phyloP scores from a whole-genome alignment of 768 basidiomycete species.

The Clitopilus hobsonii region DNA sequence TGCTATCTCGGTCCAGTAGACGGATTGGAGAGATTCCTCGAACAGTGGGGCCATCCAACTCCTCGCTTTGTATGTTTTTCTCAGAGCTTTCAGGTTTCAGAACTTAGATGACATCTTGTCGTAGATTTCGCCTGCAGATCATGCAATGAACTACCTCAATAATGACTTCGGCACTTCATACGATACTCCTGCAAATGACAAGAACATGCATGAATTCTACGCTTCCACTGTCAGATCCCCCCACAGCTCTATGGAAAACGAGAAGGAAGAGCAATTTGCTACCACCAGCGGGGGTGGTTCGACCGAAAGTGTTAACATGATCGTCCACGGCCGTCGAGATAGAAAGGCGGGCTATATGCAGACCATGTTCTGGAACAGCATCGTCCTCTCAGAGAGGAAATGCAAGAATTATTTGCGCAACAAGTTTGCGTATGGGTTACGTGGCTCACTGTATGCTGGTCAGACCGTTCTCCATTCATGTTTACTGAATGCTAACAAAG shows the following conservation, averaged over 20 bases:
- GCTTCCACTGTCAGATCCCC: constrained; percentile 14
- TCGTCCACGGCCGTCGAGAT: no score
- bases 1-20: constrained; percentile 40
- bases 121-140: constrained; percentile 49
- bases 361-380: neutral
- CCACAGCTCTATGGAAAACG: neutral
- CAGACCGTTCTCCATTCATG: constrained; percentile 6
- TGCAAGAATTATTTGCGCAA: constrained; percentile 48
- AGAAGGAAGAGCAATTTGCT: neutral
- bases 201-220: constrained; percentile 31
- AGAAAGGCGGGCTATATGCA: neutral
- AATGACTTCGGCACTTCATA: constrained; percentile 31
- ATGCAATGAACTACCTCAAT: constrained; percentile 55
- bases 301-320: no score
- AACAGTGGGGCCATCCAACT: constrained; percentile 33
- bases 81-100: neutral
- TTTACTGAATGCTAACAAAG: neutral
- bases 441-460: constrained; percentile 51
- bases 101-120: constrained; percentile 20
- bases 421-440: constrained; percentile 52
- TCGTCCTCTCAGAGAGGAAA: constrained; percentile 39
- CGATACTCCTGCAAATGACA: constrained; percentile 12
- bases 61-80: constrained; percentile 22
- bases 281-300: no score
- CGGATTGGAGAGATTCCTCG: constrained; percentile 33